Base-by-base conservation (phyloP, 2,329 filamentous ascomycete genomes). In the Beauveria bassiana region DNA sequence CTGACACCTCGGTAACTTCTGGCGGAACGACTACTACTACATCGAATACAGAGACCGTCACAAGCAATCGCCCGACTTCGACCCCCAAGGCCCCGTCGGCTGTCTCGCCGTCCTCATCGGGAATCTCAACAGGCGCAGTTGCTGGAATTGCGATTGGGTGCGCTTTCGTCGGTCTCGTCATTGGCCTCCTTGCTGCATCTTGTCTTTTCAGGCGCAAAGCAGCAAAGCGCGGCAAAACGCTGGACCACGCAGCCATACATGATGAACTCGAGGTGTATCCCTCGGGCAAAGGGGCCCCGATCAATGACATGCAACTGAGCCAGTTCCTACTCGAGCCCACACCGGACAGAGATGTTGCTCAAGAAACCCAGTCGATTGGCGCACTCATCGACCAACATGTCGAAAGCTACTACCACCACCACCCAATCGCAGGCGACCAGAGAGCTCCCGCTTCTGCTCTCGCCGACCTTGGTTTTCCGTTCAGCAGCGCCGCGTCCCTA, bases 361-460 rank as follows among this genome's bases (percentile, higher is more conserved):
- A 62, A 4, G 74, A 76, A 50, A 62, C 78, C 6, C 64, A 68
- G 4, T 68, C 73, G 1, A 61, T 78, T 3, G 68, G 69, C 1
- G 66, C 71, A 5, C 69, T 77, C 5, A 70, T 79, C 12, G 69
- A 72, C 31, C 70, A 74, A 43, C 77, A 79, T 62, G 72, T 77
- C 45, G 71, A 77, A 59, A 72, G 68, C 57, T 65, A 77, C 55
- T 79, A 78, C 55, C 74, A 76, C 59, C 51, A 64, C 0, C 62
- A 69, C 0, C 67, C 68, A 1, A 62, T 73, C 4, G 61, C 66
- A 0, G 46, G 51, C 5, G 66, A 65, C 60, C 9, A 54, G 1
- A 61, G 62, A 14, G 52, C 61, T 3, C 66, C 76, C 8, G 61
- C 65, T n/a, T 43, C 67, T 24, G 61, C 62, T 8, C 46, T 59